Conservation (phyloP, 441 rosid genomes). For the Geranium incanum region DNA sequence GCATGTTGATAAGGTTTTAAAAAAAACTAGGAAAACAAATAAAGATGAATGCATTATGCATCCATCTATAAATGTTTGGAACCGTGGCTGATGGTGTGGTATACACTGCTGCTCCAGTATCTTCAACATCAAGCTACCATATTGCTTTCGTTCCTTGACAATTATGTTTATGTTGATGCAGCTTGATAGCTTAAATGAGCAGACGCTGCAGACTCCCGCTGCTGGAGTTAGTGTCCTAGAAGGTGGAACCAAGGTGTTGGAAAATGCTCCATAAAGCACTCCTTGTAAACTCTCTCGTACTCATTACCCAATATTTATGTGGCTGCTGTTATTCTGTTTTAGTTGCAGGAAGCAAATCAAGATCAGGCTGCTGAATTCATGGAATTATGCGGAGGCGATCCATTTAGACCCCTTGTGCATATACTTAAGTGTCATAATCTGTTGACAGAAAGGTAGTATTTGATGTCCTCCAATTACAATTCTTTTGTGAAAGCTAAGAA, state of each 20-base stretch:
- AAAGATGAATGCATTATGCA: background rate
- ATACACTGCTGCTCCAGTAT: background rate
- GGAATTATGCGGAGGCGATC: slow-evolving; percentile 34
- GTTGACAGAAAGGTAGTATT: slow-evolving; percentile 47
- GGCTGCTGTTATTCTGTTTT: slow-evolving; percentile 18
- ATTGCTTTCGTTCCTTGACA: slow-evolving; percentile 6
- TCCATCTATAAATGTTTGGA: background rate
- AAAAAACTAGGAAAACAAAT: background rate
- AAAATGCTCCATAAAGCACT: slow-evolving; percentile 4
- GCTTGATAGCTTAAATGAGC: slow-evolving; percentile 78
- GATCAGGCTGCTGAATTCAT: slow-evolving; percentile 26
- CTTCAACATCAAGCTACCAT: slow-evolving; percentile 11
- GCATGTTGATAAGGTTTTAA: slow-evolving; percentile 5
- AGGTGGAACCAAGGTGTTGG: slow-evolving; percentile 30
- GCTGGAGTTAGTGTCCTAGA: slow-evolving; percentile 23
- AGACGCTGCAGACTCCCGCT: slow-evolving; percentile 35
- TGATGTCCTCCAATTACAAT: background rate
- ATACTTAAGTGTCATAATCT: slow-evolving; percentile 53
- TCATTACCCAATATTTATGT: slow-evolving; percentile 22
- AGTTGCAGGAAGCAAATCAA: slow-evolving; percentile 31
- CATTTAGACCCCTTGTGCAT: slow-evolving; percentile 50
- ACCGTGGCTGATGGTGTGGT: slow-evolving; percentile 8
- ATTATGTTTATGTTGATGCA: slow-evolving; percentile 28
- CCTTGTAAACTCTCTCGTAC: slow-evolving; percentile 11
- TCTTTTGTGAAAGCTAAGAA: slow-evolving; percentile 7